A percentile compares a stretch with the other conserved stretches of the same genome.
phyloP scores from a whole-genome alignment of 148 eudicot species.

The Vaccinium macrocarpon region DNA sequence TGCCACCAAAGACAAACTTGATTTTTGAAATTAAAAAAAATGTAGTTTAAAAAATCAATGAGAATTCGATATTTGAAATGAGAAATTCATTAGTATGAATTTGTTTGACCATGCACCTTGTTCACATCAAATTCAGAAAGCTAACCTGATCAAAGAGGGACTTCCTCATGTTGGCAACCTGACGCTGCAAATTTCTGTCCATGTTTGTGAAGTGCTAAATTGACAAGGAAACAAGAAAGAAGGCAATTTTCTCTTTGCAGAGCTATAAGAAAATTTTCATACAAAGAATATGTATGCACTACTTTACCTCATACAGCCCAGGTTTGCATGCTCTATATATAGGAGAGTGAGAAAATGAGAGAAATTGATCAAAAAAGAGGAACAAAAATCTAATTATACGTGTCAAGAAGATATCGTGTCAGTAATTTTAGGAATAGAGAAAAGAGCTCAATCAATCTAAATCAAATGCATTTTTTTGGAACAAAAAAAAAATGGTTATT shows the following conservation, averaged over 20 bases:
- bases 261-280: background rate
- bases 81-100: no score
- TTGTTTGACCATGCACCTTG: slow-evolving; percentile 50
- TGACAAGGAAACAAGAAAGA: background rate
- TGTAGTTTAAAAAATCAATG: no score
- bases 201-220: slow-evolving; percentile 15
- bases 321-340: slow-evolving; percentile 5
- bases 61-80: no score
- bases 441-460: background rate
- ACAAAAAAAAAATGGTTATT: background rate
- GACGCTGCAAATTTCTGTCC: slow-evolving; percentile 30
- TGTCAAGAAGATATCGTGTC: background rate
- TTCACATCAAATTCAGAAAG: slow-evolving; percentile 35
- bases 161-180: slow-evolving; percentile 34
- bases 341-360: background rate
- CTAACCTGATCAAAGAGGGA: slow-evolving; percentile 49
- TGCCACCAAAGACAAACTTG: background rate
- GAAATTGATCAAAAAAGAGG: background rate
- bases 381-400: background rate
- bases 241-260: background rate
- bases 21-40: no score
- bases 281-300: background rate
- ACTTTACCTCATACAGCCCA: background rate
- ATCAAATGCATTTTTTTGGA: background rate
- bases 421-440: background rate